A percentile compares a stretch with the other conserved stretches of the same genome.
Conservation (phyloP, 148 eudicot genomes). For the Chenopodium quinoa region DNA sequence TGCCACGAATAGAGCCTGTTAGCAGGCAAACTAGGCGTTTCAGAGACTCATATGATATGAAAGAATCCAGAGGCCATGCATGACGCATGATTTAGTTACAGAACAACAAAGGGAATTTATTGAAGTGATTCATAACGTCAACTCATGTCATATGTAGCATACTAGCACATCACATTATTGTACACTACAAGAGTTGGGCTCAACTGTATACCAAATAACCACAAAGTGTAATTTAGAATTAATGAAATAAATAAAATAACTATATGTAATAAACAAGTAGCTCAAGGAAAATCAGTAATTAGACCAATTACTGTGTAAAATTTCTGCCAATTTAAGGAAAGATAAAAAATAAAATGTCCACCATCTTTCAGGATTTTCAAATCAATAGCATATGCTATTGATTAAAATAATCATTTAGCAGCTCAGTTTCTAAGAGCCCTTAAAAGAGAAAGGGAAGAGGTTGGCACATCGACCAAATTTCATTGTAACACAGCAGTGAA, state of each 20-base stretch:
- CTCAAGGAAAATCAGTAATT: neutral
- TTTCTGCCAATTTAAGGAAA: neutral
- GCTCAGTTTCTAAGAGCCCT: neutral
- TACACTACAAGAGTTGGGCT: neutral
- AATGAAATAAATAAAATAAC: neutral
- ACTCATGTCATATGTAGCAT: neutral
- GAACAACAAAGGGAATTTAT: neutral
- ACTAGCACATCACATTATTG: neutral
- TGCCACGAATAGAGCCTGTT: constrained; percentile 66
- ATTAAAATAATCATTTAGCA: neutral
- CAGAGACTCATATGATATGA: constrained; percentile 16
- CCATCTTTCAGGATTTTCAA: neutral
- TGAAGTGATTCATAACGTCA: neutral
- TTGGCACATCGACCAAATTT: neutral
- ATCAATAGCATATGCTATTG: neutral
- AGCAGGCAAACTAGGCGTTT: constrained; percentile 22
- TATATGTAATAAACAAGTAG: neutral
- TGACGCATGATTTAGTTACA: neutral
- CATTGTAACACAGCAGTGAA: neutral
- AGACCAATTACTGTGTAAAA: neutral
- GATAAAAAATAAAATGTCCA: neutral
- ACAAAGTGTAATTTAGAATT: neutral
- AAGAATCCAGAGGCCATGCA: neutral
- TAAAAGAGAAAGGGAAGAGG: neutral
- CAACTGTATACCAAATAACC: neutral